Percentiles rank a stretch among this genome's conserved stretches.
Evolutionary conservation across 1,284 basidiomycete genomes (phyloP).

Genomic region (Apiotrichum mycotoxinovorans): DNA sequence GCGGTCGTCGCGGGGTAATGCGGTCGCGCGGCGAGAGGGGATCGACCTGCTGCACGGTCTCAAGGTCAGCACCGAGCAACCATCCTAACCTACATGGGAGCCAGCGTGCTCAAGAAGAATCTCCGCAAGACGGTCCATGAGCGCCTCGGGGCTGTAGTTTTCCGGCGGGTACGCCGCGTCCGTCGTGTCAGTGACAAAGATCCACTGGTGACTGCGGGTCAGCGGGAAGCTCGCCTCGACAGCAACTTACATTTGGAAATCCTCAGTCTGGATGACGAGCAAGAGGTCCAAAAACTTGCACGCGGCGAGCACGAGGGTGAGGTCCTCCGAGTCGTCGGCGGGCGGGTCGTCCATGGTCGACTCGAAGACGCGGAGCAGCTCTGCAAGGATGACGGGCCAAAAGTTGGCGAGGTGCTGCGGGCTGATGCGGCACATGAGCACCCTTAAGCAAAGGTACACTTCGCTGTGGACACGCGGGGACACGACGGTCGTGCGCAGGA

Average conservation of each 20-base stretch:
- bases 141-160: conserved; percentile 74
- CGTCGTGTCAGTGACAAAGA: conserved; percentile 95
- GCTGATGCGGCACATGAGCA: conserved; percentile 85
- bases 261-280: conserved; percentile 86
- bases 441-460: conserved; percentile 85
- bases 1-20: conserved; percentile 61
- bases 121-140: conserved; percentile 88
- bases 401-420: conserved; percentile 89
- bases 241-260: conserved; percentile 84
- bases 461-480: conserved; percentile 87
- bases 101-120: conserved; percentile 56
- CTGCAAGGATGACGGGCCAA: conserved; percentile 94
- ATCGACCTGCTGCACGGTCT: background rate
- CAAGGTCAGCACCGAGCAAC: background rate
- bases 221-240: background rate
- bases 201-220: conserved; percentile 84
- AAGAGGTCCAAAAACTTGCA: conserved; percentile 92
- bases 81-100: background rate
- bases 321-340: conserved; percentile 72
- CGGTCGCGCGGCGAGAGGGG: conserved; percentile 1
- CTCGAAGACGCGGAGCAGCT: conserved; percentile 66
- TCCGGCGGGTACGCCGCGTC: conserved; percentile 88
- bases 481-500: conserved; percentile 69
- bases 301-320: conserved; percentile 77
- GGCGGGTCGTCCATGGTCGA: conserved; percentile 52